Evolutionary conservation across 345 rosid genomes (phyloP), one percentile per base, ranked within the genome.

Genomic region (Sisymbrium irio): DNA sequence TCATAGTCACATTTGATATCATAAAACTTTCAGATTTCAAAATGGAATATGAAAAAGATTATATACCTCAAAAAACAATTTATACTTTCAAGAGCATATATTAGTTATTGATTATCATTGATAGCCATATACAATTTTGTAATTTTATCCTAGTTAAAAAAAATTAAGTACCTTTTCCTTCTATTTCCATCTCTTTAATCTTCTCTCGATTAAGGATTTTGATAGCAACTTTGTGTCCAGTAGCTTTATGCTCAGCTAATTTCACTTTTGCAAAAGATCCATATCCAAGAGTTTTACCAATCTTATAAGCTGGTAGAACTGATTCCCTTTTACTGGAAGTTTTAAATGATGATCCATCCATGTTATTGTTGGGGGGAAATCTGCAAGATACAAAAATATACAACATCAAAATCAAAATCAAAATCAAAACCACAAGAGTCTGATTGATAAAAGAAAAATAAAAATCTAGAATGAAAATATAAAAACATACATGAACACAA

Each of bases 231-330:
- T 89, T 83, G 81, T 79, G 86, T 41, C 95, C 89, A 15, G 98
- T 93, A 51, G 82, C 70, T 62, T 78, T 70, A 81, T 93, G 96
- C 64, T 75, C 81, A 9, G 96, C 98, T 69, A 87, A 79, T 84
- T 87, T 93, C 72, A 93, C 98, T 83, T 91, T 89, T 5, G 90
- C 88, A 73, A 93, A 93, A 27, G 97, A 74, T 57, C 98, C 97
- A 54, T 83, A 75, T 57, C 98, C 98, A 49, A 91, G 85, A 56
- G 86, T 86, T 82, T 80, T 89, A 49, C 90, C 93, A 67, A 88
- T 82, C 83, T 73, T 87, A 75, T 91, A 93, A 72, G 89, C 89
- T 51, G 81, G 77, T 63, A 89, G 72, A 35, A 56, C 69, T 71
- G 80, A 55, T 55, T 82, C 85, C 39, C 33, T 82, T 40, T 77